Percentiles rank a stretch among this genome's conserved stretches.
Conservation (phyloP, 2,329 filamentous ascomycete species). For the Apiospora sp. region DNA sequence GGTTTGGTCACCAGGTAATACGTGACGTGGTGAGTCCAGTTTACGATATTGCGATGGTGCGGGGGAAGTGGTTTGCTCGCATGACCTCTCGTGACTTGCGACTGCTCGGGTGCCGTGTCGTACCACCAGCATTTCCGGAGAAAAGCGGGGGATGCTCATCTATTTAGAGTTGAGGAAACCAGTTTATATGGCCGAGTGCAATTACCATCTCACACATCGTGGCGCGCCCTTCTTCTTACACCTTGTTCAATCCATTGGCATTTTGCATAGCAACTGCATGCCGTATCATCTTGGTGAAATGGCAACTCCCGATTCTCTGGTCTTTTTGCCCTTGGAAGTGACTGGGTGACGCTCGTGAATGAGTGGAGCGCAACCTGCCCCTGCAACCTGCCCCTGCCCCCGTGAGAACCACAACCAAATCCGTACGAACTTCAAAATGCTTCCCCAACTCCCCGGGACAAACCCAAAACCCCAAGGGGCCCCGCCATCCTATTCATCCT, state of each 20-base stretch:
- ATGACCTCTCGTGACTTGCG: slow-evolving; percentile 1
- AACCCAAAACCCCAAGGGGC: background rate
- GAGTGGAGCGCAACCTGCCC: background rate
- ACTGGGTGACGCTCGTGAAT: background rate
- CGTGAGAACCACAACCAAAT: background rate
- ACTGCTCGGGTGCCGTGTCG: background rate
- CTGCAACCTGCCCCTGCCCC: background rate
- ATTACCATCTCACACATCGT: background rate
- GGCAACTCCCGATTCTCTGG: background rate
- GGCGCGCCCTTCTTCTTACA: background rate
- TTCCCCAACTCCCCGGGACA: background rate
- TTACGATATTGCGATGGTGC: background rate
- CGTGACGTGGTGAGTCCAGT: background rate
- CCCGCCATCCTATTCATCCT: background rate
- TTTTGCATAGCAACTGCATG: background rate
- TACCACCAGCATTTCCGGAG: background rate
- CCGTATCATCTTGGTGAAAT: background rate
- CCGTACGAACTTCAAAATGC: background rate
- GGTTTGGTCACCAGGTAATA: background rate
- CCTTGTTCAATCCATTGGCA: background rate
- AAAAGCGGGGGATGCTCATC: background rate
- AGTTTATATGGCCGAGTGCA: background rate
- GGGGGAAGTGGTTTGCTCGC: background rate
- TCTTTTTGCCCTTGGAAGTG: background rate
- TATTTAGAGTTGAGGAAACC: background rate